Conservation (phyloP, 805 yeast species). For the Yarrowia porcina region DNA sequence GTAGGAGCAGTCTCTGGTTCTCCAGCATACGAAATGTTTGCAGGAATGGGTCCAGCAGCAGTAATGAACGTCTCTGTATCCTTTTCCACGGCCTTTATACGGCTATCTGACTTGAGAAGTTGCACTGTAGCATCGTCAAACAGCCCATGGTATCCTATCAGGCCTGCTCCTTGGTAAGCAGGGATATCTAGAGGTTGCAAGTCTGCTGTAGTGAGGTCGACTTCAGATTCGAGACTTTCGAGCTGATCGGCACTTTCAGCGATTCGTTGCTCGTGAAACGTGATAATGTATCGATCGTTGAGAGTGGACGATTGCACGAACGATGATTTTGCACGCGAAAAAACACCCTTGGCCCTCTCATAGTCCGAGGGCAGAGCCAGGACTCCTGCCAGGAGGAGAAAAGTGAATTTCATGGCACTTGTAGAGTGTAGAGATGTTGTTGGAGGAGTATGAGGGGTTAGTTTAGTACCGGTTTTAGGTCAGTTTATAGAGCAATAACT, state of each 20-base stretch:
- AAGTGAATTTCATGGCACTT: not conserved
- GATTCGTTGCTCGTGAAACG: not conserved
- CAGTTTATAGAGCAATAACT: not conserved
- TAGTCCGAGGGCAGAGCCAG: slow-evolving; percentile 15
- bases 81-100: slow-evolving; percentile 1
- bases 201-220: not conserved
- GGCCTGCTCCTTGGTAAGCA: slow-evolving; percentile 15
- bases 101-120: not conserved
- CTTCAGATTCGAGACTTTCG: not conserved
- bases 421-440: too few species aligned
- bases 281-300: slow-evolving; percentile 3
- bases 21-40: not conserved
- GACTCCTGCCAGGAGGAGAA: slow-evolving; percentile 1
- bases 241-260: slow-evolving; percentile 1
- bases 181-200: slow-evolving; percentile 17
- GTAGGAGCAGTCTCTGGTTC: not conserved
- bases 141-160: slow-evolving; percentile 27
- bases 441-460: too few species aligned
- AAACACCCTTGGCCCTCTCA: slow-evolving; percentile 9
- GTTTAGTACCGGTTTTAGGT: too few species aligned
- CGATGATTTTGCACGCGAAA: slow-evolving; percentile 3
- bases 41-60: not conserved
- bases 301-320: not conserved
- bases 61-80: not conserved
- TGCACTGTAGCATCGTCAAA: slow-evolving; percentile 1